Percentiles rank a stretch among this genome's conserved stretches.
Conservation (phyloP, 2,329 filamentous ascomycete species). For the Thermothelomyces thermophilus region DNA sequence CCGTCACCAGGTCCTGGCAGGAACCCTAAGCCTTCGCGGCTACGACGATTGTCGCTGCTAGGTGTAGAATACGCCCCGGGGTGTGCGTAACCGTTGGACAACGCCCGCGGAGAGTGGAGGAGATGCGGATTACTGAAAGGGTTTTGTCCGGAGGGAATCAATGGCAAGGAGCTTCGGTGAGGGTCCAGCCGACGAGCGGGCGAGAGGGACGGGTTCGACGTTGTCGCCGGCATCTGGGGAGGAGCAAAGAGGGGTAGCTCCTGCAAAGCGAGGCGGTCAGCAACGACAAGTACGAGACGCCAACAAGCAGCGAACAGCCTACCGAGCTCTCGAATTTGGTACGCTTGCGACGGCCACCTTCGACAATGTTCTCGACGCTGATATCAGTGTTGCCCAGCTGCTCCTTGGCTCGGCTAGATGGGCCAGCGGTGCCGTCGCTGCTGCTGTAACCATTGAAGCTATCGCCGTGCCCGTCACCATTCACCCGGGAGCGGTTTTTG, state of each 20-base stretch:
- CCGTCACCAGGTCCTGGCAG: slow-evolving; percentile 36
- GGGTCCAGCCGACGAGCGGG: slow-evolving; percentile 76
- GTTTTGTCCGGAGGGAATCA: slow-evolving; percentile 67
- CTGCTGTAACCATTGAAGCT: slow-evolving; percentile 74
- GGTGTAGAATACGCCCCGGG: slow-evolving; percentile 58
- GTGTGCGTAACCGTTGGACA: slow-evolving; percentile 49
- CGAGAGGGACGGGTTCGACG: slow-evolving; percentile 96
- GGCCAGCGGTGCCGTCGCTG: slow-evolving; percentile 73
- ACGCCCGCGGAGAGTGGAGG: slow-evolving; percentile 78
- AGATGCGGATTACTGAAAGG: slow-evolving; percentile 72
- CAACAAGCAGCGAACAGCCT: slow-evolving; percentile 41
- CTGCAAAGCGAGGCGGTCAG: slow-evolving; percentile 41
- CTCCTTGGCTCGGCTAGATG: slow-evolving; percentile 73
- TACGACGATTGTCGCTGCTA: slow-evolving; percentile 53
- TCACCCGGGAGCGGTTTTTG: slow-evolving; percentile 52
- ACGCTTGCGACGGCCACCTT: slow-evolving; percentile 89
- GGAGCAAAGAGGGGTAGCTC: slow-evolving; percentile 93
- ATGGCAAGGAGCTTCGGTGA: slow-evolving; percentile 66
- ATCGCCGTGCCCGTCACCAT: slow-evolving; percentile 58
- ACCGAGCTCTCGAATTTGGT: slow-evolving; percentile 96
- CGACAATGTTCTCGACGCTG: slow-evolving; percentile 95
- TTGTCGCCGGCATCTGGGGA: slow-evolving; percentile 83
- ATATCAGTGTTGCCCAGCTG: slow-evolving; percentile 93
- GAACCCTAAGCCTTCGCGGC: slow-evolving; percentile 57
- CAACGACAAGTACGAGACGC: slow-evolving; percentile 11